Conservation (phyloP, 306 rosid genomes). For the Sindora glabra region DNA sequence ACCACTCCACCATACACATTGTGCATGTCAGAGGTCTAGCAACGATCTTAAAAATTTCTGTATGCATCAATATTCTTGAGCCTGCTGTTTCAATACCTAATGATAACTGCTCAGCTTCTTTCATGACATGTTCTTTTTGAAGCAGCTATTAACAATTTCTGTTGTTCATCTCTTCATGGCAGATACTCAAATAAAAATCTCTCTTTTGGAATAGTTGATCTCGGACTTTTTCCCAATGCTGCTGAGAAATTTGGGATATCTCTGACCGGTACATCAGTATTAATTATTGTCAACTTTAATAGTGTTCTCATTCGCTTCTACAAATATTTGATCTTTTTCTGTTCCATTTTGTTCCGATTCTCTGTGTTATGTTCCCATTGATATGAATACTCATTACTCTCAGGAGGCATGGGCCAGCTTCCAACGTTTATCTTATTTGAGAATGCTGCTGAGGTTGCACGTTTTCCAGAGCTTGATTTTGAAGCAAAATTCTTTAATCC, state of each 20-base stretch:
- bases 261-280: constrained; percentile 49
- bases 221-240: constrained; percentile 92
- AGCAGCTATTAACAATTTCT: constrained; percentile 2
- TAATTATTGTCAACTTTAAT: background rate
- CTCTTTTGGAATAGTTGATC: constrained; percentile 82
- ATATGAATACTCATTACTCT: constrained; percentile 9
- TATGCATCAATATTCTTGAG: constrained; percentile 1
- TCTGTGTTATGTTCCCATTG: constrained; percentile 13
- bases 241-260: constrained; percentile 78
- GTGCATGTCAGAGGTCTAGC: background rate
- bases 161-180: constrained; percentile 18
- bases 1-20: background rate
- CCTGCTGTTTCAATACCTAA: background rate
- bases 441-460: constrained; percentile 68
- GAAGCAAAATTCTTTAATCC: constrained; percentile 45
- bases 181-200: constrained; percentile 84
- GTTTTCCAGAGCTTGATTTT: constrained; percentile 60
- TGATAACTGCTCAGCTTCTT: background rate
- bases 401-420: constrained; percentile 84
- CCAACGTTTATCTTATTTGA: constrained; percentile 83
- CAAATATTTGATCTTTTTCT: background rate
- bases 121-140: background rate
- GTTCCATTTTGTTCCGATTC: background rate
- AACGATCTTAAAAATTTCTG: background rate
- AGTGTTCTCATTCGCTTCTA: background rate